Base-by-base conservation (phyloP, 225 moss, liverwort and hornwort species). In the Polytrichum commune region DNA sequence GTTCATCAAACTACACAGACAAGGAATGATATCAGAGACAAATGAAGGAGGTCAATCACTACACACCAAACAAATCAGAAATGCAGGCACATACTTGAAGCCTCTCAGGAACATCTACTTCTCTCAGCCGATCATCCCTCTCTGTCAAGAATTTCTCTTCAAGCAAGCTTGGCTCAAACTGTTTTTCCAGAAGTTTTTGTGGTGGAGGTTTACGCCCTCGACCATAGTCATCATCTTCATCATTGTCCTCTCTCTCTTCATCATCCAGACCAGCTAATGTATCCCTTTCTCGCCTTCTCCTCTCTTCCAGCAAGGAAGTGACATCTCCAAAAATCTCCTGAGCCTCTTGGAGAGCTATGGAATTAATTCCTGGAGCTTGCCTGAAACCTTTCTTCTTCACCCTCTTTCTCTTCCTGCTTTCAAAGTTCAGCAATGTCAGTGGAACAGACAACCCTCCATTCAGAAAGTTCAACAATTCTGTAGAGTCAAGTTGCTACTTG, bases 51-150 rank as follows among this genome's bases (percentile, higher is more conserved):
- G 46, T 46, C 16, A 13, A 13, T 46, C 13, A 16, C 13, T 46
- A 46, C 46, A 46, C 46, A 10, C 46, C 13, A 46, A 46, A 16
- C 16, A 0, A 46, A 13, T 46, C 46, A 46, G 46, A 46, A 46
- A 46, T 3, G 16, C 16, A 46, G 82, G 65, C 67, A 69, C 75
- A 72, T 88, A 94, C 97, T 83, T 97, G 97, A 63, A 94, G 81
- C 78, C 94, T 86, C 82, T 98, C 97, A 73, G 97, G 77, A 72
- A 98, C 79, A 76, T 98, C 97, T 56, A 79, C 82, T 74, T 80
- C 85, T 65, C 94, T 89, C 75, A 98, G 82, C 53, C 70, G 72
- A 35, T 91, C 94, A 80, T 92, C 91, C 67, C 88, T 94, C 75
- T 83, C 78, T 24, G 87, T 91, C 78, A 82, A 76, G 68, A 85